phyloP scores from a whole-genome alignment of 805 yeast species.

The Ogataea trehaloabstinens region DNA sequence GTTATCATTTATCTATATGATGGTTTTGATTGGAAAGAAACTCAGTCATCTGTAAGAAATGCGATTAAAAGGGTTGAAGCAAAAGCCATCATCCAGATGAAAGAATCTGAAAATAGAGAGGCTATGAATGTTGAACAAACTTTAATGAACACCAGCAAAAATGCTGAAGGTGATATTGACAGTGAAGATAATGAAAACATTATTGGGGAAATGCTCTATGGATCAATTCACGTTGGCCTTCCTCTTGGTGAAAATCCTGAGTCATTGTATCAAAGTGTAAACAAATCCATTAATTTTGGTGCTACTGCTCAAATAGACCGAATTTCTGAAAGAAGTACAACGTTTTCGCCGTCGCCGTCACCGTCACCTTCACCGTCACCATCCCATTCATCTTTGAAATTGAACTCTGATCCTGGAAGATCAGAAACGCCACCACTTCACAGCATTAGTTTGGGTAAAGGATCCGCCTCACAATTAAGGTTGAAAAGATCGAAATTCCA shows the following conservation, averaged over 20 bases:
- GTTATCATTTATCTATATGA: conserved; percentile 60
- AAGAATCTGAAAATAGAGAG: conserved; percentile 1
- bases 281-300: conserved; percentile 32
- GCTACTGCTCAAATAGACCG: conserved; percentile 2
- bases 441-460: conserved; percentile 34
- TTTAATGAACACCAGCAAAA: neutral
- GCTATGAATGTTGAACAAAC: neutral
- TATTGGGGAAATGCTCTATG: conserved; percentile 65
- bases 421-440: conserved; percentile 13
- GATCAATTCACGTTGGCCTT: conserved; percentile 72
- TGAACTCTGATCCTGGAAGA: conserved; percentile 10
- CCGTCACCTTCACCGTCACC: too few relatives aligned
- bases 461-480: conserved; percentile 41
- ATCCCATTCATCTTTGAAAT: conserved; percentile 11
- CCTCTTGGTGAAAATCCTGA: conserved; percentile 48
- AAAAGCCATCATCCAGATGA: conserved; percentile 32
- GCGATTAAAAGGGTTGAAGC: conserved; percentile 63
- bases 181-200: conserved; percentile 28
- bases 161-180: conserved; percentile 2
- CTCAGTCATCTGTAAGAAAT: conserved; percentile 63
- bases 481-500: conserved; percentile 64
- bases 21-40: conserved; percentile 90
- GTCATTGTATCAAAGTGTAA: conserved; percentile 50
- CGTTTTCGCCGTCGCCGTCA: too few relatives aligned
- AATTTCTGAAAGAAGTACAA: conserved; percentile 10